A percentile compares a stretch with the other conserved stretches of the same genome.
phyloP scores from a whole-genome alignment of 129 eudicot species.

The Helianthus annuus region DNA sequence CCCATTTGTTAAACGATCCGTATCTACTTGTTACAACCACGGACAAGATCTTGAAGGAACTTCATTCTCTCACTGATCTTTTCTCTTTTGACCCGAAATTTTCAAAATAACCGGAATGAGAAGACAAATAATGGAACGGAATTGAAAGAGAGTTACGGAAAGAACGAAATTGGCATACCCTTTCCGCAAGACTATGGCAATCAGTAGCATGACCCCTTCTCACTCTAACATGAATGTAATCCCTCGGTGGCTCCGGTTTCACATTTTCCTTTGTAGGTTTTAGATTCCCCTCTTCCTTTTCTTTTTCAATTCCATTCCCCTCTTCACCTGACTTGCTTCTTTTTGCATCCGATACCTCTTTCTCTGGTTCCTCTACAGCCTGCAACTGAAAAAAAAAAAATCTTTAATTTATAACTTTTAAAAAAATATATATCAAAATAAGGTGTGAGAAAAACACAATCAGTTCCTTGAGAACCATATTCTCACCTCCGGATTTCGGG shows the following conservation, averaged over 20 bases:
- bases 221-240: slow-evolving; percentile 95
- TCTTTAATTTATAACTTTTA: slow-evolving; percentile 4
- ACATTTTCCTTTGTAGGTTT: slow-evolving; percentile 53
- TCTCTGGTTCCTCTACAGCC: slow-evolving; percentile 43
- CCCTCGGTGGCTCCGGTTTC: slow-evolving; percentile 85
- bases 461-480: slow-evolving; percentile 61
- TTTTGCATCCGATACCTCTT: slow-evolving; percentile 68
- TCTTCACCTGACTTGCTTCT: slow-evolving; percentile 69
- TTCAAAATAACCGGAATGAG: neutral
- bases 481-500: slow-evolving; percentile 35
- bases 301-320: slow-evolving; percentile 32
- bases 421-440: slow-evolving; percentile 5
- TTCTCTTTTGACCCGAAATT: slow-evolving; percentile 74
- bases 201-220: slow-evolving; percentile 97
- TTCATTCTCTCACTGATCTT: slow-evolving; percentile 96
- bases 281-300: slow-evolving; percentile 34
- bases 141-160: neutral
- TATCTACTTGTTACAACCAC: slow-evolving; percentile 96
- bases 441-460: slow-evolving; percentile 36
- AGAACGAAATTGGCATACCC: slow-evolving; percentile 47
- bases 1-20: no score
- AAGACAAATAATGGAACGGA: slow-evolving; percentile 9
- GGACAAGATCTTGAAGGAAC: slow-evolving; percentile 89
- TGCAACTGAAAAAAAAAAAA: slow-evolving; percentile 26
- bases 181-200: slow-evolving; percentile 94